Evolutionary conservation across 495 filamentous ascomycete genomes (phyloP).

Genomic region (Choiromyces venosus): DNA sequence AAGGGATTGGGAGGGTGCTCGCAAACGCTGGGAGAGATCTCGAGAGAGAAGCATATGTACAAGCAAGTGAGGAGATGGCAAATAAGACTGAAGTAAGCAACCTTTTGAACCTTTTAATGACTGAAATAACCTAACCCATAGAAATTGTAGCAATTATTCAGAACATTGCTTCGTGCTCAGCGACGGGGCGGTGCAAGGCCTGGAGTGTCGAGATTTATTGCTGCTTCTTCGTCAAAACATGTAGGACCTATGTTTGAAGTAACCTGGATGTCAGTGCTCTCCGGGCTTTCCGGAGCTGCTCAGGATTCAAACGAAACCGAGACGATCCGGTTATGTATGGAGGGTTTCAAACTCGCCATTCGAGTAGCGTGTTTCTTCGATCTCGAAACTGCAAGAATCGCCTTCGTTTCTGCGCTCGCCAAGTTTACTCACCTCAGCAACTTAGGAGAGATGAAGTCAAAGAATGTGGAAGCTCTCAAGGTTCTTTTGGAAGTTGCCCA

Average conservation of each 20-base stretch:
- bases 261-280: slow-evolving; percentile 98
- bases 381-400: slow-evolving; percentile 78
- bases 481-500: slow-evolving; percentile 83
- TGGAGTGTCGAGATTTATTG: slow-evolving; percentile 71
- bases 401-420: slow-evolving; percentile 88
- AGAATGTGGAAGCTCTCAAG: slow-evolving; percentile 92
- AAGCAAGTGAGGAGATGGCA: slow-evolving; percentile 92
- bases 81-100: slow-evolving; percentile 60
- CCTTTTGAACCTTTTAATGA: neutral
- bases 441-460: slow-evolving; percentile 86
- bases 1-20: slow-evolving; percentile 81
- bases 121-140: neutral
- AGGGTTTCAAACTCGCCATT: slow-evolving; percentile 89
- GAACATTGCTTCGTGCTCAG: slow-evolving; percentile 79
- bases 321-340: slow-evolving; percentile 83
- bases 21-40: slow-evolving; percentile 85
- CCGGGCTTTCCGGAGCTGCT: slow-evolving; percentile 80
- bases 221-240: slow-evolving; percentile 86
- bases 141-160: slow-evolving; percentile 69
- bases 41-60: slow-evolving; percentile 85
- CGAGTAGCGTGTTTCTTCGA: slow-evolving; percentile 91
- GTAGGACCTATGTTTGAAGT: slow-evolving; percentile 98
- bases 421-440: slow-evolving; percentile 95
- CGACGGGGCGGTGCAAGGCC: slow-evolving; percentile 67
- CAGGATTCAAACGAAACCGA: slow-evolving; percentile 88